phyloP scores from a whole-genome alignment of 2,329 filamentous ascomycete genomes.

The Ophiocordyceps polyrhachis-furcata region DNA sequence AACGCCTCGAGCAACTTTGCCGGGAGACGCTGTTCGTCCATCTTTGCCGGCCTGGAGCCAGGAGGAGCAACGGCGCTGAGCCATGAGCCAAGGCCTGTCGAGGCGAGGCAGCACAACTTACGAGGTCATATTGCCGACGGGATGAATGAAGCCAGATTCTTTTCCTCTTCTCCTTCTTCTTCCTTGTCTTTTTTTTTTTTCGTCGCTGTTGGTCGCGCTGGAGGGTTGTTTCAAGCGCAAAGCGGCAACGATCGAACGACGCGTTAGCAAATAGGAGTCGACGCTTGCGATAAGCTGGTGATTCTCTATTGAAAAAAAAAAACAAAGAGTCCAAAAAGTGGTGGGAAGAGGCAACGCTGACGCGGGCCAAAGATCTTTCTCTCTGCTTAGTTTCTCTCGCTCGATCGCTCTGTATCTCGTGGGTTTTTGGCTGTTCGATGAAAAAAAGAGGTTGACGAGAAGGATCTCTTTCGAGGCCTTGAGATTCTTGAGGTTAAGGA shows the following conservation, averaged over 20 bases:
- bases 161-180: no score
- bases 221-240: no score
- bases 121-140: neutral
- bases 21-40: constrained; percentile 5
- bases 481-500: no score
- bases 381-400: no score
- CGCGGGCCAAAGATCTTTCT: neutral
- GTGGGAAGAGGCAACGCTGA: neutral
- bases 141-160: no score
- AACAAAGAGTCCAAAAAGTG: neutral
- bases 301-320: no score
- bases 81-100: neutral
- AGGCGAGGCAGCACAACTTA: neutral
- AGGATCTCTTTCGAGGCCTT: no score
- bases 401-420: no score
- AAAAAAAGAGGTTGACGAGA: no score
- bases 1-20: constrained; percentile 14
- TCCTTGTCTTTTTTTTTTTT: no score
- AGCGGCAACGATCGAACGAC: neutral
- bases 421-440: no score
- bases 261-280: neutral
- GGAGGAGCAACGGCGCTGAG: neutral
- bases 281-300: neutral
- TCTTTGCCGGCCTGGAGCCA: constrained; percentile 1
- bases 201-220: no score